These are phyloP conservation scores for Dothiorella sarmentorum DNA, from an alignment of 2,329 filamentous ascomycete species.

Conservation along the genomic window DNA sequence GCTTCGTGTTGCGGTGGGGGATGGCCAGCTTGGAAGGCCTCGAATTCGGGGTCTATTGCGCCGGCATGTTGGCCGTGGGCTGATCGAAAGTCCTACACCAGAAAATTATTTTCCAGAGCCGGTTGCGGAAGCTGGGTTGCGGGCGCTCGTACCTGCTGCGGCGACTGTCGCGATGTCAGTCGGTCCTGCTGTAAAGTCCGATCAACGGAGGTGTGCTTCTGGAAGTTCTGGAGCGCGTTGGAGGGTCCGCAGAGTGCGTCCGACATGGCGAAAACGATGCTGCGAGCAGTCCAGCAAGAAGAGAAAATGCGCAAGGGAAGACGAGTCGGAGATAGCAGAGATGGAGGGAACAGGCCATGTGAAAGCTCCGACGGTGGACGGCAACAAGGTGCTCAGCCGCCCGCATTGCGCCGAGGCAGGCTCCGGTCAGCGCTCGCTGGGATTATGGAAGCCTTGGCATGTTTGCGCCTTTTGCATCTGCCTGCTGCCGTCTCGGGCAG, in stretches of 20 bases:
- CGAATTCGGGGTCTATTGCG: constrained; percentile 63
- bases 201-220: constrained; percentile 66
- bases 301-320: not conserved
- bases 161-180: constrained; percentile 52
- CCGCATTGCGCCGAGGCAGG: constrained; percentile 10
- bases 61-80: constrained; percentile 50
- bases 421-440: not conserved
- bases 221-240: constrained; percentile 69
- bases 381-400: constrained; percentile 7
- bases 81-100: constrained; percentile 59
- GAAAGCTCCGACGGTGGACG: constrained; percentile 12
- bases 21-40: constrained; percentile 61
- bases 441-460: too few relatives aligned
- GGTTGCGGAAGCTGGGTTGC: not conserved
- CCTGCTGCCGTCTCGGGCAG: constrained; percentile 8
- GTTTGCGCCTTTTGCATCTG: constrained; percentile 15
- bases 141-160: constrained; percentile 49
- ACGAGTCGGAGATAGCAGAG: constrained; percentile 1
- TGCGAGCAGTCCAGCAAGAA: not conserved
- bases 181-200: constrained; percentile 72
- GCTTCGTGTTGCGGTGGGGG: constrained; percentile 36
- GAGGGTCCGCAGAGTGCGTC: constrained; percentile 71
- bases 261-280: constrained; percentile 48
- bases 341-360: constrained; percentile 11
- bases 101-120: not conserved